These are phyloP conservation scores for Chaetomidium leptoderma DNA, from an alignment of 495 filamentous ascomycete species.

Conservation along the genomic window DNA sequence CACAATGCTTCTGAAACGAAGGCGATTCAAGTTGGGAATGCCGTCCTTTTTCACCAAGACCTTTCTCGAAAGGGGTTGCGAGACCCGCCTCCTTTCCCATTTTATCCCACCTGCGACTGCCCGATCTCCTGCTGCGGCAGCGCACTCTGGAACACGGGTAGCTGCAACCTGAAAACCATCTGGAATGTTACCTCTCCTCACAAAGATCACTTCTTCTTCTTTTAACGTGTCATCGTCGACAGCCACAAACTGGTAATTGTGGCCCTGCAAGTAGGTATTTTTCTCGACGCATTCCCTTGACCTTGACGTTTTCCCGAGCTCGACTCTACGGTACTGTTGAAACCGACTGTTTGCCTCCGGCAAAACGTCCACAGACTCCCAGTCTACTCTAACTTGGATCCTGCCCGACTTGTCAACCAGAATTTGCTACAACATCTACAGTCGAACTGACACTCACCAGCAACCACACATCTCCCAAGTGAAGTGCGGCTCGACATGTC, in stretches of 20 bases:
- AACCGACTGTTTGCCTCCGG: neutral
- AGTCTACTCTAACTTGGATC: neutral
- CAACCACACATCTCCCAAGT: neutral
- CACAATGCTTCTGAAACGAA: constrained; percentile 4
- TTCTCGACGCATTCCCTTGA: neutral
- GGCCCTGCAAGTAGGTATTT: neutral
- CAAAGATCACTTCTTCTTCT: neutral
- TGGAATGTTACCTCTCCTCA: neutral
- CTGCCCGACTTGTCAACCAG: neutral
- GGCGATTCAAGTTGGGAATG: neutral
- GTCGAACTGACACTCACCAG: neutral
- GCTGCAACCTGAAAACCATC: constrained; percentile 3
- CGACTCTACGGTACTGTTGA: neutral
- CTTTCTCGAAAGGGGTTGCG: neutral
- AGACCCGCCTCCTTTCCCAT: neutral
- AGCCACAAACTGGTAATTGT: neutral
- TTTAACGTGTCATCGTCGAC: neutral
- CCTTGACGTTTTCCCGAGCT: neutral
- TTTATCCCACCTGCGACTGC: neutral
- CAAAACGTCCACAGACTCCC: neutral
- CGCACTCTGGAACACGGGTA: constrained; percentile 1
- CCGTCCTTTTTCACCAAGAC: neutral
- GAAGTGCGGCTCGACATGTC: constrained; percentile 7
- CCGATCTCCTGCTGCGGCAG: neutral
- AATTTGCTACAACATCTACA: neutral